Evolutionary conservation across 148 eudicot genomes (phyloP), one percentile per base, ranked within the genome.

Genomic region (Cornus controversa): DNA sequence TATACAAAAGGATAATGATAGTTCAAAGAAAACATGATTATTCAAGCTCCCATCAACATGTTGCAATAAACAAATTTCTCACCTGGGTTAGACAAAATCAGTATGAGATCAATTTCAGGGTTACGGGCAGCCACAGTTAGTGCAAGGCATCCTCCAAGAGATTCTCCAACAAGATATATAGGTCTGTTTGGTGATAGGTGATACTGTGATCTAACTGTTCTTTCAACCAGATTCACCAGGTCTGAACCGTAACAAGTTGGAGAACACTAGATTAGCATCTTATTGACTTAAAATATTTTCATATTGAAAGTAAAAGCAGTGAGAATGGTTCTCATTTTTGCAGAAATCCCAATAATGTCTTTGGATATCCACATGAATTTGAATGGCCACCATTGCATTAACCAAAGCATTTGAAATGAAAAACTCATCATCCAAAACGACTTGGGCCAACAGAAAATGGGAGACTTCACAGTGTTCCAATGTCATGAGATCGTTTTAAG

Each of bases 121-220:
- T 84, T 86, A 67, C 93, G 91, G 10, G 94, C 88, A 72, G 98
- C 98, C 72, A 94, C 89, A 54, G 87, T 88, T 45, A 90, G 81
- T n/a, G 98, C 94, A 34, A 94, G 89, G 87, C 98, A 92, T 78
- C 80, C 94, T 83, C 98, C 98, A 70, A 92, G 53, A 73, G 97
- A 90, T 65, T 94, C 94, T 36, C 89, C 94, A 58, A 90, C 91
- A 77, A 94, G 88, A 86, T 94, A 94, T 75, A 92, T 87, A 13
- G 97, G 98, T 80, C 93, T 87, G 42, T 83, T 77, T 78, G 93
- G 94, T 42, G 71, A 73, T 23, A 80, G 85, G 8, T 37, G 67
- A 66, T 86, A 47, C 78, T 92, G 97, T 70, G 78, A 80, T 72
- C 76, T 85, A 36, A 90, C 79, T 23, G 86, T 82, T 50, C 75